Evolutionary conservation across 1,139 yeast species (phyloP), one percentile per base, ranked within the genome.

Genomic region (Debaryomycetaceae sp.): DNA sequence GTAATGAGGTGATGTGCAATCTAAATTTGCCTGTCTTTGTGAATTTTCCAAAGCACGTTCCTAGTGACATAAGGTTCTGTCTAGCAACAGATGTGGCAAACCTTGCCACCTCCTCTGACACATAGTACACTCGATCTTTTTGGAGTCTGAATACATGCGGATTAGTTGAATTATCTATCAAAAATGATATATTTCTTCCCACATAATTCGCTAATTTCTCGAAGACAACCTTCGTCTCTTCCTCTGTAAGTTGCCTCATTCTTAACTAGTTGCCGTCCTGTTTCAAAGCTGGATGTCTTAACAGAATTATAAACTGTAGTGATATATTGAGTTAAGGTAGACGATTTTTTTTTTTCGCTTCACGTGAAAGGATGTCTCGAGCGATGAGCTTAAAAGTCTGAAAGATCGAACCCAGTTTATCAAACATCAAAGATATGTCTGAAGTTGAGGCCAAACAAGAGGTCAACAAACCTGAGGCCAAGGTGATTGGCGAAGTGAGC

Each of bases 1-100:
- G 83, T 53, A 93, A 78, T 5, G 97, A 77, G n/a, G 99, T 93
- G 50, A 95, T 84, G 65, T 93, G 99, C 53, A 93, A 75, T 66
- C 96, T 82, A 74, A 93, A 93, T 68, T 93, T 95, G 31, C 98
- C 97, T 6, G 97, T 87, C 76, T 95, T 93, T 44, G 99, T 93
- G 74, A 95, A 93, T 65, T 93, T 93, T 24, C 99, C 99, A 49
- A 93, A 76, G 67, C 99, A 93, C 4, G 84, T 80, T 31, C 99
- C 99, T 36, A 95, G 69, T 1, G 97, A 87, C 95, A 93, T 90
- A 54, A 93, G 76, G 59, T 88, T 87, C 40, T 82, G 82, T 69
- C 99, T 81, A 29, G 97, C 86, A 6, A 91, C 88, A 34, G 95
- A 82, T 1, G 97, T 90, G 40, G 99, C 98, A 52, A 82, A 80